Conservation (phyloP, 768 basidiomycete genomes). For the Omphalotus guepiniiformis region DNA sequence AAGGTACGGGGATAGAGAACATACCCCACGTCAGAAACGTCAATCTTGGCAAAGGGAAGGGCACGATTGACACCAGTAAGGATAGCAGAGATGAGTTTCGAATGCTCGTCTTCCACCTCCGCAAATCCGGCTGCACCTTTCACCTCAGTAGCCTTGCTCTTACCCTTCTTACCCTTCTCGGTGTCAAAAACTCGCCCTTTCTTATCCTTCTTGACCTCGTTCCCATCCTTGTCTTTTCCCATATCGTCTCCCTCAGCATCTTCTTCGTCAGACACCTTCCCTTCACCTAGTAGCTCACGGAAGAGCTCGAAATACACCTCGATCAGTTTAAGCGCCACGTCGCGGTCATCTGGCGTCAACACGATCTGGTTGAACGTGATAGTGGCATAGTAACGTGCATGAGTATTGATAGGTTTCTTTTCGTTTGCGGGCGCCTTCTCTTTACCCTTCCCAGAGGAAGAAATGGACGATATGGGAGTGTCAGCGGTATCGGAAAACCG, state of each 20-base stretch:
- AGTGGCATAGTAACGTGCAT: constrained; percentile 86
- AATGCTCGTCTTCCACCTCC: constrained; percentile 76
- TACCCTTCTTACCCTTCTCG: constrained; percentile 31
- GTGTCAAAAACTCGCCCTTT: too few species aligned
- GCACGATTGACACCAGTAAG: constrained; percentile 95
- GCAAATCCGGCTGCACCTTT: constrained; percentile 63
- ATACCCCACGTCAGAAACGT: constrained; percentile 61
- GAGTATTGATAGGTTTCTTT: constrained; percentile 50
- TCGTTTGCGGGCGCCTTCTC: constrained; percentile 14
- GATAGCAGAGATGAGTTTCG: constrained; percentile 83
- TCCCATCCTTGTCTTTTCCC: constrained; percentile 28
- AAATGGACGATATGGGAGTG: not conserved
- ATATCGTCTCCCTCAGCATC: constrained; percentile 26
- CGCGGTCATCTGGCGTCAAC: constrained; percentile 58
- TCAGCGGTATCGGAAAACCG: constrained; percentile 7
- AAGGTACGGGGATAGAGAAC: constrained; percentile 15
- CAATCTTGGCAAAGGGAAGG: constrained; percentile 85
- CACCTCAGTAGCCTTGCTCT: constrained; percentile 36
- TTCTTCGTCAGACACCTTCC: constrained; percentile 23
- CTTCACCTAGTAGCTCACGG: constrained; percentile 76
- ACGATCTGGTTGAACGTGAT: constrained; percentile 96
- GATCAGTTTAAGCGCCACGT: constrained; percentile 74
- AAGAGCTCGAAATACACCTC: constrained; percentile 96
- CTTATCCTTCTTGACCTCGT: constrained; percentile 27
- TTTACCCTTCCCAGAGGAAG: constrained; percentile 4